Base-by-base conservation (phyloP, 1,139 yeast genomes). In the Starmera stellimalicola region DNA sequence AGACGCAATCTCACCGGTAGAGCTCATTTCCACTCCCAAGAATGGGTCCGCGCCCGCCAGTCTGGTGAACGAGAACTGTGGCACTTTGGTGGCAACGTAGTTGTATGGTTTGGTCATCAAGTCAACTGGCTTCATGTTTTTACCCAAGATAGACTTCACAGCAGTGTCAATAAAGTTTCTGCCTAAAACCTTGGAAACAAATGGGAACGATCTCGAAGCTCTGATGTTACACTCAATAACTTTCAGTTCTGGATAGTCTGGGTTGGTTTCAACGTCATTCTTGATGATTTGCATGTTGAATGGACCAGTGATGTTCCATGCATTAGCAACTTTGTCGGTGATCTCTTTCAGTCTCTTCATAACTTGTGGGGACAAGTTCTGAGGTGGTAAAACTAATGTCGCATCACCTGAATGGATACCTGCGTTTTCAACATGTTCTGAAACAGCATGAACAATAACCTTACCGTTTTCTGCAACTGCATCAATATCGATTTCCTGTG, bases 351-450 rank as follows among this genome's bases (percentile, higher is more conserved):
- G 64, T 55, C 91, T 70, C 19, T 45, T 58, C 66, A 82, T 67
- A 33, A 77, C 65, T 8, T 60, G 64, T 29, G 74, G 76, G 20
- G 77, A 71, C 40, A 83, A 63, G 41, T 67, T 63, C 57, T 80
- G 94, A 32, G 98, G 97, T 39, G 98, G 98, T 41, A 91, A 69
- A 34, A 91, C 78, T 52, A 91, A 73, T 27, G 97, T 87, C 32
- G 98, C 98, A 62, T 91, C 98, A 60, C 98, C 98, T 30, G 97
- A 87, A 63, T 91, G 98, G 36, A 91, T 87, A 68, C 98, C 98
- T 16, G 98, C 98, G 54, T 91, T 87, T 66, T 91, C 98, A 50
- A 88, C 94, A 60, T 91, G 98, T 64, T 91, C 98, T 40, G 96
- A 85, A 38, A 91, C 84, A 38, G 95, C 98, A 60, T 91, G 98